Evolutionary conservation across 441 rosid species (phyloP).

Genomic region (Mallotus repandus): DNA sequence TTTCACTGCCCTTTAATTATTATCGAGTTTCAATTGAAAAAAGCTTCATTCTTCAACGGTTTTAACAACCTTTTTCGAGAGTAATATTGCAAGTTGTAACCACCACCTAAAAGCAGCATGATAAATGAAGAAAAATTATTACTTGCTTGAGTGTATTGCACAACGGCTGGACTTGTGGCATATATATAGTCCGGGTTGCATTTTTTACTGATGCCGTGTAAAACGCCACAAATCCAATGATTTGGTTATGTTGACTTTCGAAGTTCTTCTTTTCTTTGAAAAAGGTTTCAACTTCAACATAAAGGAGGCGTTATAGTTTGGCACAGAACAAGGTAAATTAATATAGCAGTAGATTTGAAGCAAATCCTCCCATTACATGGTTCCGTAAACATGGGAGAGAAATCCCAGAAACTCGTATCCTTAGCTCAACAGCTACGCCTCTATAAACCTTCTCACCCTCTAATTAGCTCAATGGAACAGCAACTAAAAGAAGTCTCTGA

Average conservation of each 20-base stretch:
- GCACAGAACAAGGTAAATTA: background rate
- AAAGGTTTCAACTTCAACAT: background rate
- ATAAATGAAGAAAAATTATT: too few species aligned
- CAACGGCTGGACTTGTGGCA: too few species aligned
- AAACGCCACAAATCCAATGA: background rate
- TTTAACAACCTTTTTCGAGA: too few species aligned
- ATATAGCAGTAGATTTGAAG: background rate
- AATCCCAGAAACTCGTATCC: conserved; percentile 21
- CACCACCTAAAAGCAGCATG: too few species aligned
- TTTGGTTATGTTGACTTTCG: background rate
- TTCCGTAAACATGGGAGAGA: conserved; percentile 3
- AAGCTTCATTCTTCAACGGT: too few species aligned
- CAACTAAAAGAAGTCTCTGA: conserved; percentile 3
- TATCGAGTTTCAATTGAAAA: background rate
- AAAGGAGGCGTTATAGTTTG: background rate
- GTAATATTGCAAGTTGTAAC: too few species aligned
- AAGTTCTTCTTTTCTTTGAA: too few species aligned
- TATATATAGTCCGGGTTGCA: too few species aligned
- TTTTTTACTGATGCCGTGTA: too few species aligned
- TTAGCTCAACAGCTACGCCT: conserved; percentile 38
- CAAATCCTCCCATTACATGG: too few species aligned
- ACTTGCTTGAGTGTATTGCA: too few species aligned
- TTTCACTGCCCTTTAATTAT: too few species aligned
- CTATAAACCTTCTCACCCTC: conserved; percentile 15
- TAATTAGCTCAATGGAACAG: background rate